A percentile compares a stretch with the other conserved stretches of the same genome.
Evolutionary conservation across 2,329 filamentous ascomycete species (phyloP).

Genomic region (Pleurostoma richardsiae): DNA sequence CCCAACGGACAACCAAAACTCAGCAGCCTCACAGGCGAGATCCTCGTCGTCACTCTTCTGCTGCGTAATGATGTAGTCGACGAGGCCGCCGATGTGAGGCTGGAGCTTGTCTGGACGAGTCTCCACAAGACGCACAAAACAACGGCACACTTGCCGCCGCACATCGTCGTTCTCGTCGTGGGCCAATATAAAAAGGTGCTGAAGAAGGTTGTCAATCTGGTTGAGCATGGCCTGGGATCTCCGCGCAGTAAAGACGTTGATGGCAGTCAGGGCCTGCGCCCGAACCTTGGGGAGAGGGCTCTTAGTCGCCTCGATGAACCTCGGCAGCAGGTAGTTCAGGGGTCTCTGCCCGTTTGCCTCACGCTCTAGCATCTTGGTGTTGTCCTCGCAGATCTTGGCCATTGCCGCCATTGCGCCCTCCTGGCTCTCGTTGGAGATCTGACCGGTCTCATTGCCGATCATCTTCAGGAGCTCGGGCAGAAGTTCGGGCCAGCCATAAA

Average conservation of each 20-base stretch:
- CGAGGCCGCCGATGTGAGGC: slow-evolving; percentile 80
- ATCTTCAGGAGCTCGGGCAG: slow-evolving; percentile 77
- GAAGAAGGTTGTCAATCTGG: slow-evolving; percentile 75
- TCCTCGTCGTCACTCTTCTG: slow-evolving; percentile 86
- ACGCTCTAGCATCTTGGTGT: slow-evolving; percentile 76
- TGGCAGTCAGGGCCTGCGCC: slow-evolving; percentile 71
- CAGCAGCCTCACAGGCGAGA: slow-evolving; percentile 86
- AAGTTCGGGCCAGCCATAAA: slow-evolving; percentile 88
- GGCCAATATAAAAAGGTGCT: slow-evolving; percentile 77
- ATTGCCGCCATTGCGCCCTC: slow-evolving; percentile 93
- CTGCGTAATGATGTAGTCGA: slow-evolving; percentile 89
- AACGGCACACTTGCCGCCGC: slow-evolving; percentile 85
- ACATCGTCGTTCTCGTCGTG: slow-evolving; percentile 76
- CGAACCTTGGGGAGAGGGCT: slow-evolving; percentile 74
- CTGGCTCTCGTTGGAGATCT: slow-evolving; percentile 66
- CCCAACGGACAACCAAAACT: slow-evolving; percentile 94
- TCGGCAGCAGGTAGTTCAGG: slow-evolving; percentile 82
- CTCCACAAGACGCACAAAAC: slow-evolving; percentile 89
- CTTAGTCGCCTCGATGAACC: slow-evolving; percentile 81
- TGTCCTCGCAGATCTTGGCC: slow-evolving; percentile 96
- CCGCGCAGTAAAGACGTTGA: slow-evolving; percentile 88
- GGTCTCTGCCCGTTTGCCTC: slow-evolving; percentile 87
- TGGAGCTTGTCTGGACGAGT: slow-evolving; percentile 84
- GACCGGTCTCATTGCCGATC: slow-evolving; percentile 67
- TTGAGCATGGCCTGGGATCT: slow-evolving; percentile 78